Evolutionary conservation across 192 early-diverging fungal genomes (phyloP), one percentile per base, ranked within the genome.

Genomic region (Glomus cerebriforme): DNA sequence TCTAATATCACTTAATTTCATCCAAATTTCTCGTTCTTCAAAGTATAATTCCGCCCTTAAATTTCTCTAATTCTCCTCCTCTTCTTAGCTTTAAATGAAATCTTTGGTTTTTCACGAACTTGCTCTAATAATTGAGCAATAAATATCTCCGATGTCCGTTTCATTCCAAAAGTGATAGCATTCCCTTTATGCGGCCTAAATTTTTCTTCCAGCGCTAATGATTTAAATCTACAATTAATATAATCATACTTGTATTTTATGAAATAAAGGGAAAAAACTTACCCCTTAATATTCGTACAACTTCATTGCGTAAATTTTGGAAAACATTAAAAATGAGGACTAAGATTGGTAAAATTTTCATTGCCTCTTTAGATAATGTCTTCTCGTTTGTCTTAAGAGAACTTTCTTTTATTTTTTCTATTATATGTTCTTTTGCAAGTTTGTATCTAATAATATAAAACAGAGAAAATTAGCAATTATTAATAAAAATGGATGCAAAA

Each of bases 381-480:
- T 68, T 68, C 2, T 19, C 34, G 5, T 17, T 32, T 22, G 32
- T 1, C n/a, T 68, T 22, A 3, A 68, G 22, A 68, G 34, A n/a
- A 1, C n/a, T 68, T 39, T 35, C 32, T 68, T 37, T 68, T 10
- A 68, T 68, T 19, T 19, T 39, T n/a, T 31, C 32, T 17, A 68
- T 24, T 35, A 68, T 68, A n/a, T 10, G 7, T 9, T 68, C n/a
- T 35, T 68, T 68, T 6, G 66, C 66, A 34, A 68, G 31, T 17
- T 68, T 37, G 9, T n/a, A 68, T 9, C 66, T 68, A 68, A 68
- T 35, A 68, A 37, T 39, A 68, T 37, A 39, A 8, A n/a, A 39
- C 6, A 43, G 13, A 39, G 13, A 39, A 35, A 22, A 17, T 22
- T 12, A 17, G 13, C 0, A 22, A 34, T 10, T 6, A 37, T 24